Evolutionary conservation across 495 filamentous ascomycete species (phyloP).

Genomic region (Neurospora terricola): DNA sequence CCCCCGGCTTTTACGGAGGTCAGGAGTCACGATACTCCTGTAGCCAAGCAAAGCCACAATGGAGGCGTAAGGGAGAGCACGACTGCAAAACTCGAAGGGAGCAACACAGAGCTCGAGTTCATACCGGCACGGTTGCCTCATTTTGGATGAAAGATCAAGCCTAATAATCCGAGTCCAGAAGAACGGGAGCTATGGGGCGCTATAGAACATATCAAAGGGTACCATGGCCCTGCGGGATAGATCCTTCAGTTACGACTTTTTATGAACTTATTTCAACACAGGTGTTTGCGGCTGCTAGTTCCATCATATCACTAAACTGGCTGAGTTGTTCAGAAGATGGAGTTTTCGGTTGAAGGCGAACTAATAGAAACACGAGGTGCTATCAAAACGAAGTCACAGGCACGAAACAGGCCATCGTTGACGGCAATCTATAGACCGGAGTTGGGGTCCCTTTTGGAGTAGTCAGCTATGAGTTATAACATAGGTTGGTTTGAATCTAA

Average conservation of each 20-base stretch:
- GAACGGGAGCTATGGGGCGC: not conserved
- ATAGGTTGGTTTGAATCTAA: not conserved
- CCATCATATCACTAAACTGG: not conserved
- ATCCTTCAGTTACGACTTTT: not conserved
- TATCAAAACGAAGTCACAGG: not conserved
- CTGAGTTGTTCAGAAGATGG: not conserved
- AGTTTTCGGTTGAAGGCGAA: not conserved
- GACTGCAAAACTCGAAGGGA: not conserved
- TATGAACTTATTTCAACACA: not conserved
- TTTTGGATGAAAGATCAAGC: conserved; percentile 12
- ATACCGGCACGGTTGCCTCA: conserved; percentile 25
- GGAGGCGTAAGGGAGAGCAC: not conserved
- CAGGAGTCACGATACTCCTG: not conserved
- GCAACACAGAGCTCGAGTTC: conserved; percentile 6
- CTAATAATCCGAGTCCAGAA: not conserved
- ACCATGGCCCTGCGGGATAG: not conserved
- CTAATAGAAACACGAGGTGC: not conserved
- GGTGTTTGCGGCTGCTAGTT: not conserved
- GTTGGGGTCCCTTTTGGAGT: not conserved
- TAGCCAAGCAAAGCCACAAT: not conserved
- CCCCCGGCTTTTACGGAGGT: not conserved
- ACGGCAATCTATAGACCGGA: not conserved
- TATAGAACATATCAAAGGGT: not conserved
- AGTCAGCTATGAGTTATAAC: not conserved
- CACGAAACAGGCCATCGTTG: not conserved